phyloP scores from a whole-genome alignment of 495 filamentous ascomycete species.

The Lasiosphaeria ovina region DNA sequence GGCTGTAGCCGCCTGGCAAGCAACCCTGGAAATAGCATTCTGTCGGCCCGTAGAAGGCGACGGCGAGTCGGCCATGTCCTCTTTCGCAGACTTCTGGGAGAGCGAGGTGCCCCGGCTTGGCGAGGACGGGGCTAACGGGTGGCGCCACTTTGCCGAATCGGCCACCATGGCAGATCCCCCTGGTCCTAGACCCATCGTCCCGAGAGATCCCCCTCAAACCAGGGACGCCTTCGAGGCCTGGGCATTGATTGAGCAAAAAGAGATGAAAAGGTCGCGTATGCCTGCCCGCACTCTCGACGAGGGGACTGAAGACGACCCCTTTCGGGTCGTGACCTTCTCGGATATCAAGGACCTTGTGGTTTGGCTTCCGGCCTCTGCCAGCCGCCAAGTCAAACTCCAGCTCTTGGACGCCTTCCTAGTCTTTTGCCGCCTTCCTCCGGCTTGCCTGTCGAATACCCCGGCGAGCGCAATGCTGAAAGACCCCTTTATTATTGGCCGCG shows the following conservation, averaged over 20 bases:
- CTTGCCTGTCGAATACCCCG: conserved; percentile 17
- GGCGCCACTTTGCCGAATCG: conserved; percentile 54
- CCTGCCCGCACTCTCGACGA: conserved; percentile 67
- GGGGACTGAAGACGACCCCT: conserved; percentile 72
- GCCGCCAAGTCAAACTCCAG: conserved; percentile 35
- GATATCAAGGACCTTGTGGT: conserved; percentile 67
- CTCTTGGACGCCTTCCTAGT: conserved; percentile 66
- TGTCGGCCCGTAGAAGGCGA: conserved; percentile 46
- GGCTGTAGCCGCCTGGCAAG: conserved; percentile 80
- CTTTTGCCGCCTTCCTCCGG: conserved; percentile 68
- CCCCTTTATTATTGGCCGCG: conserved; percentile 32
- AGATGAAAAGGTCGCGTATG: conserved; percentile 45
- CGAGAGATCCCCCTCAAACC: conserved; percentile 23
- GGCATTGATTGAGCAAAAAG: conserved; percentile 57
- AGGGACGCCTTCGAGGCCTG: conserved; percentile 54
- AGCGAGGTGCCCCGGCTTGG: conserved; percentile 79
- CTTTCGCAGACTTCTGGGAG: conserved; percentile 81
- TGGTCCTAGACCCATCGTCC: conserved; percentile 27
- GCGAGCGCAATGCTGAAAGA: conserved; percentile 27
- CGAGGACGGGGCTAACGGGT: conserved; percentile 68
- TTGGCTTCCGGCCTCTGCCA: conserved; percentile 42
- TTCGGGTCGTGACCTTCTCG: conserved; percentile 70
- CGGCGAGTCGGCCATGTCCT: conserved; percentile 33
- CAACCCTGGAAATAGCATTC: conserved; percentile 70
- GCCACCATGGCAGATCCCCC: conserved; percentile 34